phyloP scores from a whole-genome alignment of 148 eudicot genomes.

The Drosera capensis region DNA sequence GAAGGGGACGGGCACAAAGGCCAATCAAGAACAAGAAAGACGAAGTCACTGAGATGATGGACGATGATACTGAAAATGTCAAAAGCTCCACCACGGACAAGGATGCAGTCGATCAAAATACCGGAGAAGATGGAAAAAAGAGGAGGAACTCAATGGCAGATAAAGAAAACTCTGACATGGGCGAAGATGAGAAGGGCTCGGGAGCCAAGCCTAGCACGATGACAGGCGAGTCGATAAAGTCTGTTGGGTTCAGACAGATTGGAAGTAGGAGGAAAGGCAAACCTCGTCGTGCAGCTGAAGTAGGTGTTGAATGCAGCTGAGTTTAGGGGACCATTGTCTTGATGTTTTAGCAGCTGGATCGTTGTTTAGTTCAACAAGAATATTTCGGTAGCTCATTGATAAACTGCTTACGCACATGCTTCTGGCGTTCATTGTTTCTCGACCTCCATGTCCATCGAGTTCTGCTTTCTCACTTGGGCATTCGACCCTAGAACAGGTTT shows the following conservation, averaged over 20 bases:
- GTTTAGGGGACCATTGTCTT: constrained; percentile 3
- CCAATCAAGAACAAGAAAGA: constrained; percentile 23
- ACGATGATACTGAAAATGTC: constrained; percentile 15
- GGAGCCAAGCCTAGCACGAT: constrained; percentile 9
- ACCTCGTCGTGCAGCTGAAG: constrained; percentile 83
- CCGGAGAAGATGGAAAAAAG: constrained; percentile 32
- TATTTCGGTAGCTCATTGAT: too few species aligned
- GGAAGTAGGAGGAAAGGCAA: constrained; percentile 66
- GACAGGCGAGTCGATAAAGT: constrained; percentile 18
- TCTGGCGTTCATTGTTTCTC: too few species aligned
- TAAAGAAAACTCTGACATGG: constrained; percentile 18
- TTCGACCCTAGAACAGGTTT: too few species aligned
- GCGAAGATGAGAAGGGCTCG: constrained; percentile 25
- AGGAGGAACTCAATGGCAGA: constrained; percentile 31
- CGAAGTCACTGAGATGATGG: constrained; percentile 22
- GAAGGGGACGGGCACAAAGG: constrained; percentile 53
- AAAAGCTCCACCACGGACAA: constrained; percentile 7
- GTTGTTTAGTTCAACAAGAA: too few species aligned
- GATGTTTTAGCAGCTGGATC: too few species aligned
- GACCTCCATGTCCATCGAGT: too few species aligned
- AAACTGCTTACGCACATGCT: too few species aligned
- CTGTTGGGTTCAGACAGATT: constrained; percentile 49
- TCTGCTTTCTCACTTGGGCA: too few species aligned
- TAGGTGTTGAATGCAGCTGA: constrained; percentile 59
- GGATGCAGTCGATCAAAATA: constrained; percentile 13